phyloP scores from a whole-genome alignment of 169 alveolate genomes.

The Plasmodium malariae region DNA sequence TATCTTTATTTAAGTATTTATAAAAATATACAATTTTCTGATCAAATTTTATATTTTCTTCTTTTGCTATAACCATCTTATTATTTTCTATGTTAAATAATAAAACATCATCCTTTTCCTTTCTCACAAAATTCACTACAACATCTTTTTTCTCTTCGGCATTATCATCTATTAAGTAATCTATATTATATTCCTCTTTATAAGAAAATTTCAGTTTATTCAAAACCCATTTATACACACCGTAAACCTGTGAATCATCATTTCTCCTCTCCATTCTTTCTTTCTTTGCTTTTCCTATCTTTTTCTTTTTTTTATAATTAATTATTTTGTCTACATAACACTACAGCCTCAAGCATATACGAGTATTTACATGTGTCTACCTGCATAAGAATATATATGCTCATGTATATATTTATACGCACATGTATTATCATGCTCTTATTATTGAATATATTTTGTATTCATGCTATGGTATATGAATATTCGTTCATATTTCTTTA shows the following conservation, averaged over 20 bases:
- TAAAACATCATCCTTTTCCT: conserved; percentile 40
- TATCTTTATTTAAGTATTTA: conserved; percentile 25
- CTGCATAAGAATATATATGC: too few species aligned
- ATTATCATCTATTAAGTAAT: conserved; percentile 41
- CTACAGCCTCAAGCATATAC: too few species aligned
- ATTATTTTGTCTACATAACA: too few species aligned
- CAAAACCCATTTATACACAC: conserved; percentile 65
- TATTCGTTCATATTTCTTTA: too few species aligned
- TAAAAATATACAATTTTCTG: conserved; percentile 68
- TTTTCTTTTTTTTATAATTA: too few species aligned
- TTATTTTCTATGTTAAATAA: conserved; percentile 49
- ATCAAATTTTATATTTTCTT: conserved; percentile 75
- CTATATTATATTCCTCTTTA: conserved; percentile 51
- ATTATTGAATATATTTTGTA: too few species aligned
- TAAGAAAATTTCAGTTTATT: conserved; percentile 49
- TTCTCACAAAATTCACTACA: conserved; percentile 43
- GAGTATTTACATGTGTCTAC: too few species aligned
- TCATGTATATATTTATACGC: too few species aligned
- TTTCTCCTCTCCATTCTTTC: conserved; percentile 58
- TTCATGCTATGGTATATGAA: too few species aligned
- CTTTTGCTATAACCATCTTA: conserved; percentile 58
- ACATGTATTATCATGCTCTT: too few species aligned
- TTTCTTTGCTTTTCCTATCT: background rate
- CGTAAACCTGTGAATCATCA: conserved; percentile 24
- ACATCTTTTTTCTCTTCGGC: conserved; percentile 38